Base-by-base conservation (phyloP, 805 yeast species). In the Wickerhamiella azyma region DNA sequence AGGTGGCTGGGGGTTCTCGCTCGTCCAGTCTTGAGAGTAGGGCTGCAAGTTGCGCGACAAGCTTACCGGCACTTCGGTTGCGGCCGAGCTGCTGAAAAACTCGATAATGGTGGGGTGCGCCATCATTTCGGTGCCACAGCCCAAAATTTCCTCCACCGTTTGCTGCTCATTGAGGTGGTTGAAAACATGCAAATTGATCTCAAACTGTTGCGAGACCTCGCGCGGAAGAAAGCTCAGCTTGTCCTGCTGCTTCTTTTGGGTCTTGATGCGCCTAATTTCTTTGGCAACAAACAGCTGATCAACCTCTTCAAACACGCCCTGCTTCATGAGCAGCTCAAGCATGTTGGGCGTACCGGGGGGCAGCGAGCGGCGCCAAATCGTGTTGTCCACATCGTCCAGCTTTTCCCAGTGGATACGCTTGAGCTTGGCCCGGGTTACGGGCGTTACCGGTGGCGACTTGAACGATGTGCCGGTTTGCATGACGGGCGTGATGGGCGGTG, bases 381-480 rank as follows among this genome's bases (percentile, higher is more conserved):
- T 88, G 39, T 79, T 75, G 44, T 79, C 82, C 17, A 92, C 81
- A 49, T 78, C 72, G 29, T 89, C 95, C 33, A 94, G 70, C 57
- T 83, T 85, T 55, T 89, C 96, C 97, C 97, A 94, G 61, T 92
- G 99, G 68, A 92, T 72, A 60, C 89, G 98, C 60, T 94, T 92
- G 52, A 92, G 72, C 59, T 81, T 84, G 49, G 76, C 71, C 11
- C 40, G 36, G 7, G 33, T 7, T 2, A 26, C 24, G 16, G 48
- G 32, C 13, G 28, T 35, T 24, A 14, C 33, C 10, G 18, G 24
- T 6, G 18, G 33, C 16, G 33, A 21, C 24, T 30, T n/a, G 33
- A 30, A 5, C 64, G 63, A 7, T 50, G 45, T 10, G 62, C 52
- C 29, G 56, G 56, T 18, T 53, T 54, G 35, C 55, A 21, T 43